phyloP scores from a whole-genome alignment of 164 flowering plant genomes.

The Vitis cinerea region DNA sequence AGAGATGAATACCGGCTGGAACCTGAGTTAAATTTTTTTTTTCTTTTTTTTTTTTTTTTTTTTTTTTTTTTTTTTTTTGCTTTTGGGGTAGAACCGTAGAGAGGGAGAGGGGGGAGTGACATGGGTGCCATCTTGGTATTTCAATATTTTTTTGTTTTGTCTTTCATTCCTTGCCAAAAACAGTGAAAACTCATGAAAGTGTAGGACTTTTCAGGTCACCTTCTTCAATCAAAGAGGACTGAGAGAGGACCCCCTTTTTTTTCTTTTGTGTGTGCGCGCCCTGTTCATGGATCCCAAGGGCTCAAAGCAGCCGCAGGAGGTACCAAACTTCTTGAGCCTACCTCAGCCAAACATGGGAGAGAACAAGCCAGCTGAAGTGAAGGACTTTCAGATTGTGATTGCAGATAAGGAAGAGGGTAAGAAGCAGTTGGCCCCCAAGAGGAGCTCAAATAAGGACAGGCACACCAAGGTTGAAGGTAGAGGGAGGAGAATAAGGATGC shows the following conservation, averaged over 20 bases:
- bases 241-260: constrained; percentile 22
- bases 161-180: constrained; percentile 39
- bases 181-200: constrained; percentile 51
- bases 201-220: constrained; percentile 39
- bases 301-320: constrained; percentile 41
- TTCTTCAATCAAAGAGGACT: constrained; percentile 37
- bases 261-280: constrained; percentile 6
- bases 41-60: too few relatives aligned
- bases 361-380: constrained; percentile 40
- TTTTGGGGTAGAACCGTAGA: neutral
- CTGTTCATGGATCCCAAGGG: constrained; percentile 64
- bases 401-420: constrained; percentile 58
- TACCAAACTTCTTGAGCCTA: constrained; percentile 47
- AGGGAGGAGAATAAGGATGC: constrained; percentile 87
- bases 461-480: constrained; percentile 90
- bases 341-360: constrained; percentile 39
- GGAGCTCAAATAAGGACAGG: constrained; percentile 81
- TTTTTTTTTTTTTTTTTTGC: too few relatives aligned
- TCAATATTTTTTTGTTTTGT: constrained; percentile 17
- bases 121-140: constrained; percentile 16
- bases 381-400: constrained; percentile 62
- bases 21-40: too few relatives aligned
- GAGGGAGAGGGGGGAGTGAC: neutral
- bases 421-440: constrained; percentile 71
- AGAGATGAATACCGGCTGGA: neutral